Evolutionary conservation across 1,284 basidiomycete species (phyloP), one percentile per base, ranked within the genome.

Genomic region (Rhodofomes roseus): DNA sequence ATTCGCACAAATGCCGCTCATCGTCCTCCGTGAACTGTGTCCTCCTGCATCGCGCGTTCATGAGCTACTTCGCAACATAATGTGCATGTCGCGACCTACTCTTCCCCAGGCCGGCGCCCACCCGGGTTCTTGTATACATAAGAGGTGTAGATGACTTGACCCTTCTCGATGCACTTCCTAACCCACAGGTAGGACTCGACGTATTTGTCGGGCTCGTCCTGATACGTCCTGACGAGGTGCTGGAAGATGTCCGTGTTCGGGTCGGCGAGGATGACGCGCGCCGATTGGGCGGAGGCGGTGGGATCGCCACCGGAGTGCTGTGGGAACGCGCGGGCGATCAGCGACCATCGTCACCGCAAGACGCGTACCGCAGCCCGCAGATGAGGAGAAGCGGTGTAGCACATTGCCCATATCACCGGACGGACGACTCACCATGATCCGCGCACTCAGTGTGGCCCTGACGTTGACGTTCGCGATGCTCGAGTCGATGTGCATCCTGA

Each of bases 181-280:
- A 92, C 85, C 90, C 90, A 92, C 22, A 89, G 73, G 66, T 87
- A 85, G 16, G 87, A 87, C 63, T 92, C 90, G 51, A 92, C 83
- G 64, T 86, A 87, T 71, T 88, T 91, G 51, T 84, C 79, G 1
- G 83, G 75, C 37, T 84, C 77, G 44, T 81, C 81, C 72, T 90
- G 85, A 65, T 86, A 86, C 0, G 78, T 80, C 66, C 86, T 88
- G 61, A 90, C 81, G 20, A 92, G 80, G 62, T 85, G 82, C 20
- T 83, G 78, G 63, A 90, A 92, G 3, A 86, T 79, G 25, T 89
- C 86, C 0, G 87, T 89, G 62, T 85, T 84, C 3, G 87, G 86
- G 70, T 91, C 89, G 4, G 89, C 90, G 2, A 92, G 78, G 58
- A 92, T 87, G 46, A 92, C 85, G 31, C 81, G 81, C 14, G 90